Percentiles rank a stretch among this genome's conserved stretches.
phyloP scores from a whole-genome alignment of 2,329 filamentous ascomycete genomes.

The Claviceps pazoutovae region DNA sequence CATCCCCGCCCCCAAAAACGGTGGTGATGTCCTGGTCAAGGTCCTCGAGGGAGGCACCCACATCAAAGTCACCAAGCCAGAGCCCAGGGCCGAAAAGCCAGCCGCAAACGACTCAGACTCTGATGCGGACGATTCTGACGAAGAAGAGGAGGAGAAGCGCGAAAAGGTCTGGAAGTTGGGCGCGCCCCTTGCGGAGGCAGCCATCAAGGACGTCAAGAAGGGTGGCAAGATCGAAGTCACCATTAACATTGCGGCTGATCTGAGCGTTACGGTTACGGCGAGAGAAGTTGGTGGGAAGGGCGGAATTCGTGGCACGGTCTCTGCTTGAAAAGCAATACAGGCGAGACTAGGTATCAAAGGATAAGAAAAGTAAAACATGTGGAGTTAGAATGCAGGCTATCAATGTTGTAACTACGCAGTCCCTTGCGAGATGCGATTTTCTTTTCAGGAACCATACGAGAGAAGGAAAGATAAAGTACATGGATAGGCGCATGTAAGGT shows the following conservation, averaged over 20 bases:
- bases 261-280: constrained; percentile 65
- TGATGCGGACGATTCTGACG: constrained; percentile 48
- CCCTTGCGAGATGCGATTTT: too few species aligned
- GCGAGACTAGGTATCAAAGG: neutral
- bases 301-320: constrained; percentile 54
- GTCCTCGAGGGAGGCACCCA: constrained; percentile 78
- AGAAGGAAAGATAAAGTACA: too few species aligned
- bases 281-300: constrained; percentile 80
- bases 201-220: constrained; percentile 73
- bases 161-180: constrained; percentile 90
- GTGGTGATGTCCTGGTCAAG: constrained; percentile 78
- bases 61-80: constrained; percentile 85
- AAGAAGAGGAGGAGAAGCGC: constrained; percentile 71
- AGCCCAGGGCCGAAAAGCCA: constrained; percentile 60
- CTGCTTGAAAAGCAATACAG: constrained; percentile 9
- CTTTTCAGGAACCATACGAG: too few species aligned
- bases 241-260: constrained; percentile 70
- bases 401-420: too few species aligned
- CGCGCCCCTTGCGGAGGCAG: constrained; percentile 69
- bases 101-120: constrained; percentile 49
- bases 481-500: too few species aligned
- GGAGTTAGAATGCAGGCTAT: neutral
- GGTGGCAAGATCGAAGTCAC: constrained; percentile 86
- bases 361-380: neutral
- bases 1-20: constrained; percentile 60